Evolutionary conservation across 164 flowering plant genomes (phyloP).

Genomic region (Nymphaea thermarum): DNA sequence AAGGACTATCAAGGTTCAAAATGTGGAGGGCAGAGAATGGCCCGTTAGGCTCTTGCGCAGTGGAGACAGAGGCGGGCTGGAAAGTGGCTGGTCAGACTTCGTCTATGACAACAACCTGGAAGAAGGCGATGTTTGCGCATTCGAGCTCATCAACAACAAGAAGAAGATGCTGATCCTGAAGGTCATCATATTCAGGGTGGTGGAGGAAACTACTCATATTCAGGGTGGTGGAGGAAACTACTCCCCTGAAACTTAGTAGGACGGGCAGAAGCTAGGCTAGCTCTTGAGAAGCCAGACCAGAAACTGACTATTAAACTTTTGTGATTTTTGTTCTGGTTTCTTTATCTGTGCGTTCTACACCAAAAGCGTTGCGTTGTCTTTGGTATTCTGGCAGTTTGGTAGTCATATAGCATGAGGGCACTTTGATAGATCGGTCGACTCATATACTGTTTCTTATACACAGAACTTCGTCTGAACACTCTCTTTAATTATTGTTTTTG

Average conservation of each 20-base stretch:
- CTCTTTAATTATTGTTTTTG: too few relatives aligned
- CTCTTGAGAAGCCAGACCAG: too few relatives aligned
- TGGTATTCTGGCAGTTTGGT: too few relatives aligned
- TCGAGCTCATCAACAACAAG: neutral
- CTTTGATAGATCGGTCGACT: too few relatives aligned
- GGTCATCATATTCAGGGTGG: constrained; percentile 2
- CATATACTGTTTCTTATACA: too few relatives aligned
- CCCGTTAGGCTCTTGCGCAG: neutral
- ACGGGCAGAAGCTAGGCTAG: too few relatives aligned
- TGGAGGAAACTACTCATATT: constrained; percentile 1
- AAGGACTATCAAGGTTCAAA: neutral
- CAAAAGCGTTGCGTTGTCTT: too few relatives aligned
- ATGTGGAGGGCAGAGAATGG: neutral
- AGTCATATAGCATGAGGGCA: too few relatives aligned
- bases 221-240: neutral
- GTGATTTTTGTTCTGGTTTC: too few relatives aligned
- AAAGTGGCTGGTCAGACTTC: constrained; percentile 2
- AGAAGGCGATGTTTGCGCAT: constrained; percentile 3
- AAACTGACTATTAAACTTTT: too few relatives aligned
- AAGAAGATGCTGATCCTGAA: neutral
- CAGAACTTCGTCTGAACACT: too few relatives aligned
- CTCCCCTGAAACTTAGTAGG: neutral
- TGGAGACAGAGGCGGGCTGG: neutral
- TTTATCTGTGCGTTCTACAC: too few relatives aligned
- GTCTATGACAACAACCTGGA: neutral